These are phyloP conservation scores for Piper betle DNA, from an alignment of 164 flowering plant genomes.

Conservation along the genomic window DNA sequence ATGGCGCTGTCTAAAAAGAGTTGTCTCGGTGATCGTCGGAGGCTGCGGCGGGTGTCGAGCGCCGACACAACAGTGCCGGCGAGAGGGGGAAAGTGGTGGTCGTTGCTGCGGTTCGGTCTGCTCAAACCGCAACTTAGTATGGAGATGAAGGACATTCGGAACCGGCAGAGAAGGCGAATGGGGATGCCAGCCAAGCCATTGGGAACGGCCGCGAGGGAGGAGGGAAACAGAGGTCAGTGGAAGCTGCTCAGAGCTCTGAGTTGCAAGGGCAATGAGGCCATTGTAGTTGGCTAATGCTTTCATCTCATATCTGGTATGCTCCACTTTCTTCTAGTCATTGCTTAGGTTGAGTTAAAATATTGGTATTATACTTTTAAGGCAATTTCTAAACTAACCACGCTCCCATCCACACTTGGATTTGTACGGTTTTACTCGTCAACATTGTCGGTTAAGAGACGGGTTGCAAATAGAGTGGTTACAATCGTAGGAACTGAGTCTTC, in stretches of 20 bases:
- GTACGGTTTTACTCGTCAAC: too few relatives aligned
- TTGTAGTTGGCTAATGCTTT: neutral
- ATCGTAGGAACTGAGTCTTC: too few relatives aligned
- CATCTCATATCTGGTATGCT: too few relatives aligned
- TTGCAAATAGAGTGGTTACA: too few relatives aligned
- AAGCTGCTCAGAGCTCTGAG: slow-evolving; percentile 37
- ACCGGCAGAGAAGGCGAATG: slow-evolving; percentile 27
- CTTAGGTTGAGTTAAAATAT: too few relatives aligned
- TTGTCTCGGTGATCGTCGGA: neutral
- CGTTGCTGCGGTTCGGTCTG: slow-evolving; percentile 19
- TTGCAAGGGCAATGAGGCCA: slow-evolving; percentile 31
- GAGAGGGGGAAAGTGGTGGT: slow-evolving; percentile 3
- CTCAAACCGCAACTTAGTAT: slow-evolving; percentile 37
- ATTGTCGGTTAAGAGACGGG: too few relatives aligned
- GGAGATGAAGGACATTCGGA: slow-evolving; percentile 50
- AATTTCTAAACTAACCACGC: too few relatives aligned
- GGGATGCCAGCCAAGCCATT: too few relatives aligned
- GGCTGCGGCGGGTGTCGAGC: slow-evolving; percentile 1
- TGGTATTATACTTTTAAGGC: too few relatives aligned
- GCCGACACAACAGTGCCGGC: neutral
- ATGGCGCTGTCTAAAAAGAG: neutral
- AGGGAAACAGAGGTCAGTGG: slow-evolving; percentile 20
- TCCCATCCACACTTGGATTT: too few relatives aligned
- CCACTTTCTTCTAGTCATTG: too few relatives aligned
- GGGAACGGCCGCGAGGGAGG: slow-evolving; percentile 2